Base-by-base conservation (phyloP, 2,329 filamentous ascomycete genomes). In the Arthrinium puccinioides region DNA sequence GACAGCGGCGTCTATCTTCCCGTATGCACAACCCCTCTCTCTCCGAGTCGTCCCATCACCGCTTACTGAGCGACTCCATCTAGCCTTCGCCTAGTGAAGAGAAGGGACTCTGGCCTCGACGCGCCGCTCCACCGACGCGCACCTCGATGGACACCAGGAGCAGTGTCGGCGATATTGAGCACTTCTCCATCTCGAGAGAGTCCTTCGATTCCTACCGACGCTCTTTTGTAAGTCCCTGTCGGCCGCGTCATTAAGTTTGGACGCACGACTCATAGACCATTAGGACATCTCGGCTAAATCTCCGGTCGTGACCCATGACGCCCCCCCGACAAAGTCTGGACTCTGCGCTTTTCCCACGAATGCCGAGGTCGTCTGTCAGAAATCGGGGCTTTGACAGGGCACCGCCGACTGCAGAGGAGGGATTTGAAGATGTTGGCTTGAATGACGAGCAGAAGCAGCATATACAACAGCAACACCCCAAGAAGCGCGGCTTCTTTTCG, bases 191-290 rank as follows among this genome's bases (percentile, higher is more conserved):
- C 58, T 95, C 89, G 25, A 78, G 90, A 53, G 92, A 97, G 64
- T 96, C 89, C 2, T 97, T 97, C 55, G 92, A 97, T 59, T 95
- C 89, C 4, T 97, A 97, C 64, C 76, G 92, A 45, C 80, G 92
- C 53, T 96, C 89, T 46, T 97, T 97, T 67, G 90, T 95, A 74
- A 50, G 83, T 70, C 11, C 6, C 14, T 28, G 35, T 9, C 24
- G 9, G n/a, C n/a, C n/a, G n/a, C n/a, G n/a, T n/a, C n/a, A n/a
- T n/a, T n/a, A n/a, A n/a, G n/a, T n/a, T n/a, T n/a, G n/a, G n/a
- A n/a, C n/a, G n/a, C n/a, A n/a, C n/a, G n/a, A n/a, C n/a, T n/a
- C n/a, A 23, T 35, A 19, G n/a, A 23, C 26, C 20, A 10, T 32
- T 52, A 94, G 89, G 89, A 97, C 56, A 94, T 97, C 43, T 89